A percentile compares a stretch with the other conserved stretches of the same genome.
These are phyloP conservation scores for Clarireedia monteithiana DNA, from an alignment of 2,329 filamentous ascomycete genomes.

Conservation along the genomic window DNA sequence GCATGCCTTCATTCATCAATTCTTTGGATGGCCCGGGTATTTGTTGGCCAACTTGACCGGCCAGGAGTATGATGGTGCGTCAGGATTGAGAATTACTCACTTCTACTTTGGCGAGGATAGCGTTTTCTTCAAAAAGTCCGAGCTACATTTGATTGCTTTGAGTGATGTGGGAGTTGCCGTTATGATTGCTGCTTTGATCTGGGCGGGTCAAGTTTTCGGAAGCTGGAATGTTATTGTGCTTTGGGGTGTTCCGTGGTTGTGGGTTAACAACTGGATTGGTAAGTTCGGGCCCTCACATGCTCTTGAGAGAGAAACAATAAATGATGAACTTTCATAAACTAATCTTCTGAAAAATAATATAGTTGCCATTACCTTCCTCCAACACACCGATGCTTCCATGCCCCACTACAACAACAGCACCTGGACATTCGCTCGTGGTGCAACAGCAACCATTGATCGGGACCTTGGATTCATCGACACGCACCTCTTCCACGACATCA, in stretches of 20 bases:
- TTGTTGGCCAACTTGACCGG: slow-evolving; percentile 47
- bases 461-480: slow-evolving; percentile 56
- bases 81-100: slow-evolving; percentile 26
- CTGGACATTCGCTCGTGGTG: slow-evolving; percentile 57
- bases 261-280: slow-evolving; percentile 66
- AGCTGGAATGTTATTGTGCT: slow-evolving; percentile 48
- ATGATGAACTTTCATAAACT: too few relatives aligned
- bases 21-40: slow-evolving; percentile 58
- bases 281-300: slow-evolving; percentile 24
- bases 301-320: slow-evolving; percentile 4
- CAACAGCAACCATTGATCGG: slow-evolving; percentile 55
- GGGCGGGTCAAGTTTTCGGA: slow-evolving; percentile 44
- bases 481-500: slow-evolving; percentile 60
- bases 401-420: slow-evolving; percentile 50
- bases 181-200: slow-evolving; percentile 43
- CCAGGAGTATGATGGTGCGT: slow-evolving; percentile 26
- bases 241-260: slow-evolving; percentile 58
- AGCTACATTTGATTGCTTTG: slow-evolving; percentile 47
- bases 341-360: slow-evolving; percentile 15
- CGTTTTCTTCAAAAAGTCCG: slow-evolving; percentile 50
- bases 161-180: slow-evolving; percentile 52
- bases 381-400: slow-evolving; percentile 55
- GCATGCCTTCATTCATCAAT: slow-evolving; percentile 52
- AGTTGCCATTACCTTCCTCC: slow-evolving; percentile 70
- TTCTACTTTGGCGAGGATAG: slow-evolving; percentile 55